phyloP scores from a whole-genome alignment of 352 stramenopile species.

The Phytopythium ostracodes region DNA sequence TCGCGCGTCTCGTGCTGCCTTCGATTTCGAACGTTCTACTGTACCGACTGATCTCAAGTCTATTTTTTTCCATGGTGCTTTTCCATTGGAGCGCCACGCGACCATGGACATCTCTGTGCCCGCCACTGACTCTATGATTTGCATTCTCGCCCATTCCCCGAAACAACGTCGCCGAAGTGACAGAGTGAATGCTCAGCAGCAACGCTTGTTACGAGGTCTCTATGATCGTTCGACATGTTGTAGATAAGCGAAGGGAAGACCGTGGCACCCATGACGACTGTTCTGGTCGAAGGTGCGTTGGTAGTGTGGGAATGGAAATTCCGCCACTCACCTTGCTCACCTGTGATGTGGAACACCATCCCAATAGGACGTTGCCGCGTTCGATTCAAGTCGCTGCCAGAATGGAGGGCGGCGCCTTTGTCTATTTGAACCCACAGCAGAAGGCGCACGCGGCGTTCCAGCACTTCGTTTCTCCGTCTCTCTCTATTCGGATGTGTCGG shows the following conservation, averaged over 20 bases:
- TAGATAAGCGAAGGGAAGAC: background rate
- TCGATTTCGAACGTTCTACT: slow-evolving; percentile 1
- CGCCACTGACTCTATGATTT: background rate
- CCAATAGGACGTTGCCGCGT: no score
- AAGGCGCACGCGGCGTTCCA: background rate
- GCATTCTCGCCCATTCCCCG: no score
- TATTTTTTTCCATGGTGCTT: background rate
- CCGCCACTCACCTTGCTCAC: background rate
- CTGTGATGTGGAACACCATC: background rate
- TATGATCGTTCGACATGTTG: no score
- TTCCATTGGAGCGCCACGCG: background rate
- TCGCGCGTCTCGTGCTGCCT: background rate
- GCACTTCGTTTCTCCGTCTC: background rate
- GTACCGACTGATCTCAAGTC: background rate
- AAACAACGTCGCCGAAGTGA: no score
- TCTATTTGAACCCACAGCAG: background rate
- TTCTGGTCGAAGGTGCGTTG: background rate
- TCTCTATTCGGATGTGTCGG: background rate
- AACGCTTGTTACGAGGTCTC: no score
- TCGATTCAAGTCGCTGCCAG: background rate
- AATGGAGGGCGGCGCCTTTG: background rate
- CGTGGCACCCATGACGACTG: background rate
- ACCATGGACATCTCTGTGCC: background rate
- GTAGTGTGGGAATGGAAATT: background rate
- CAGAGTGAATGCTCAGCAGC: no score